Evolutionary conservation across 768 basidiomycete species (phyloP), one percentile per base, ranked within the genome.

Genomic region (Phanerodontia chrysosporium): DNA sequence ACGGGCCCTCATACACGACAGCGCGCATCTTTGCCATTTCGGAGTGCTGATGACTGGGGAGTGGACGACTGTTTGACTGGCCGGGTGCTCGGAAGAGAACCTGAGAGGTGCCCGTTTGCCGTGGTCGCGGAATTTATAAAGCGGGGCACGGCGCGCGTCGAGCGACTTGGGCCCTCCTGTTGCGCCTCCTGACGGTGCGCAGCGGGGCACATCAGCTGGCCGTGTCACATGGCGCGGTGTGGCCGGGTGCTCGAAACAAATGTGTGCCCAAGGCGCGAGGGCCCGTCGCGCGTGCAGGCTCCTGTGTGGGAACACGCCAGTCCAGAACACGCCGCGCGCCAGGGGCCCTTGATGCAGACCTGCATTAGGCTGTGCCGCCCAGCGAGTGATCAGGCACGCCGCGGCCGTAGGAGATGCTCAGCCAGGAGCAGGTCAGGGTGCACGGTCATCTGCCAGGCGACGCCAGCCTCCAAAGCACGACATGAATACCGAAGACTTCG

Each of bases 1-100:
- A 83, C 4, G 81, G 76, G 46, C 73, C 71, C 24, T 81, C 76
- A 65, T 82, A 83, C 4, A 83, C 81, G n/a, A 83, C 80, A 29
- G 80, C 81, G 56, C 78, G 77, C 80, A 83, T 80, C 21, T 61
- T 53, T 21, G 7, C 32, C 63, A 64, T 62, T 16, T 24, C 55
- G 53, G 49, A 46, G 35, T 18, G 54, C 13, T 21, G 6, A 57
- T 22, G 13, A 16, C 55, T 1, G 45, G 14, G 55, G 22, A 29
- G 35, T 79, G 45, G 18, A 22, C 13, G 59, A 18, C 49, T 14
- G 28, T 21, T 45, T 36, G n/a, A 9, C 21, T 46, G 22, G 51
- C 32, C 52, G 51, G 28, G 58, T 42, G 28, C 36, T 14, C 21
- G 42, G 25, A 81, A 22, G 44, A 46, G 42, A 21, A 45, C 52